These are phyloP conservation scores for Teratosphaeriaceae sp. DNA, from an alignment of 2,329 filamentous ascomycete species.

Conservation along the genomic window DNA sequence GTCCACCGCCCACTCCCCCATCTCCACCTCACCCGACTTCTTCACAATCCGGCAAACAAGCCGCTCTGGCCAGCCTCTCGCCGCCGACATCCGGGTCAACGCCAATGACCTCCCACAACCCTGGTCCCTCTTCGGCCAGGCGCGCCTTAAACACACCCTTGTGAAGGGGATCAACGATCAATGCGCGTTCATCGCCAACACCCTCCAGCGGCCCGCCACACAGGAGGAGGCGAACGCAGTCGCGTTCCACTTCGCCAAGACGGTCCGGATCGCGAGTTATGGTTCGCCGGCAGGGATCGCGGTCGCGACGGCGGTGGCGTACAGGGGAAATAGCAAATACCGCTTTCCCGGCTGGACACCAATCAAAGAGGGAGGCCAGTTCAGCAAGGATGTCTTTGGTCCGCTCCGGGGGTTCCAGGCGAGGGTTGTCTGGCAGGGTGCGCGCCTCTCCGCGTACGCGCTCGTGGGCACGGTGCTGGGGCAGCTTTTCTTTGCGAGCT, in stretches of 20 bases:
- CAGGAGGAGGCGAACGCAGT: conserved; percentile 39
- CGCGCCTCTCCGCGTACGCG: conserved; percentile 24
- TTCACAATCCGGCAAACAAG: conserved; percentile 8
- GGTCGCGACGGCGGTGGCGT: conserved; percentile 29
- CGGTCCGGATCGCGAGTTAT: conserved; percentile 33
- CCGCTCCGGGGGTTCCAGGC: conserved; percentile 30
- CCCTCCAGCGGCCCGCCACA: conserved; percentile 32
- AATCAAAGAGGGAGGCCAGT: conserved; percentile 26
- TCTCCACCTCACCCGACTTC: conserved; percentile 12
- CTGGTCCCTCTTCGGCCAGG: conserved; percentile 28
- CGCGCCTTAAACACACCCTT: conserved; percentile 23
- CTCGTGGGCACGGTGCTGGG: conserved; percentile 29
- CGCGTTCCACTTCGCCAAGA: conserved; percentile 33
- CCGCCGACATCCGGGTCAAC: conserved; percentile 27
- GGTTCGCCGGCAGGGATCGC: conserved; percentile 30
- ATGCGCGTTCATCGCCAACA: conserved; percentile 23
- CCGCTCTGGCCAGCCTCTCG: background rate
- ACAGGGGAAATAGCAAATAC: conserved; percentile 27
- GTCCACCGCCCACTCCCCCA: conserved; percentile 24
- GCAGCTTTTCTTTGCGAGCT: conserved; percentile 22
- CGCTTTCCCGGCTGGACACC: conserved; percentile 39
- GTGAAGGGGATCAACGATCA: conserved; percentile 26
- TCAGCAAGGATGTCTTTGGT: conserved; percentile 33
- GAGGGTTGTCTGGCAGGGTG: conserved; percentile 24
- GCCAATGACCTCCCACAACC: conserved; percentile 32